Base-by-base conservation (phyloP, 1,284 basidiomycete genomes). In the Tetrapyrgos nigripes region DNA sequence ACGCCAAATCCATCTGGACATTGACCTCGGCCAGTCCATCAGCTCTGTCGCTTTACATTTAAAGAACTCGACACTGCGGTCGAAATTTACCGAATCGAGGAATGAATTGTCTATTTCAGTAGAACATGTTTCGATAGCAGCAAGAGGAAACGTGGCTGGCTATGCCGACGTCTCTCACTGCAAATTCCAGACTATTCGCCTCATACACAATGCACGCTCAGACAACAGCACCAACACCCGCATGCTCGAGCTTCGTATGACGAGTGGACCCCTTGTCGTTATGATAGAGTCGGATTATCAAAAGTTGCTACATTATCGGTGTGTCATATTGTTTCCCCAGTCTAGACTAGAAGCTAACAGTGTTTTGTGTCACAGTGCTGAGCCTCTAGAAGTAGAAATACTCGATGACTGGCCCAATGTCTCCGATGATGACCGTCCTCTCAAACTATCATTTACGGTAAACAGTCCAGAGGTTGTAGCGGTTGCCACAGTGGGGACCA, bases 21-120 rank as follows among this genome's bases (percentile, higher is more conserved):
- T 91, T 23, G 91, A 96, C 68, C 81, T 96, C 45, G 89, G 91
- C 10, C 88, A 92, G 69, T 90, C 86, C 0, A 92, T 93, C 66
- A 85, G 83, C 62, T 77, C 74, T 14, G 76, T 92, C 40, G 83
- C 82, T 24, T 78, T 96, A 19, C 79, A 87, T 62, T 77, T 96
- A 58, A 76, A 81, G 27, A 79, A 89, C 47, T 80, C 84, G 6
- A 72, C 86, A 26, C 64, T 91, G 53, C 83, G 85, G 28, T 88
- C 86, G 14, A 85, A 81, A 62, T 68, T 93, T 50, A 86, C 83
- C 11, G 84, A 87, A 40, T 67, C 68, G 26, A 66, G 77, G 23
- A 83, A 85, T 40, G 89, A 91, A 59, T 65, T 94, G 2, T 88
- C 87, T 13, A 64, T 95, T 1, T 82, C 82, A 26, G 82, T 95